Evolutionary conservation across 495 filamentous ascomycete genomes (phyloP), one percentile per base, ranked within the genome.

Genomic region (Parathielavia appendiculata): DNA sequence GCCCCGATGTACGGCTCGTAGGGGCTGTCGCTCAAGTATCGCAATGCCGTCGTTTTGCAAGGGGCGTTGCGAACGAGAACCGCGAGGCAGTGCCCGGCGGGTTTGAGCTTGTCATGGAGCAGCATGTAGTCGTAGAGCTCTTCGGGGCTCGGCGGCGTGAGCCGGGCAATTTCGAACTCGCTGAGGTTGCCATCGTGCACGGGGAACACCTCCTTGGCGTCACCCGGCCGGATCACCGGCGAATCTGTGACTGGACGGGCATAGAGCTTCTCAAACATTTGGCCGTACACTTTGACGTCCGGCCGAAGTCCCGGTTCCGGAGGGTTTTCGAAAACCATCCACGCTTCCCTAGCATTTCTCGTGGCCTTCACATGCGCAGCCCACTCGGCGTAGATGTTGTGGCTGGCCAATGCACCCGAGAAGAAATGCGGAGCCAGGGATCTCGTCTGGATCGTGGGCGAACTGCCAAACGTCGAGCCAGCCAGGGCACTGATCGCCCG

Each of bases 221-320:
- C 76, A 4, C 77, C 77, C 14, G 76, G 75, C 13, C 75, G 57
- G 4, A 68, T 48, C 19, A 32, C 56, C 4, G 65, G 59, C 13
- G 56, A 40, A 8, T 43, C 23, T 26, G 34, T 22, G 12, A 65
- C 54, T 2, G 58, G 56, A 1, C 22, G 54, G 10, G 71, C 68
- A 45, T 63, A 68, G 14, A 79, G 59, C 58, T 79, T 79, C 30
- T 66, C 54, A 30, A 79, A 78, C 74, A 79, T 77, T 43, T 73
- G 71, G 6, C 63, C 69, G 50, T 79, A 79, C 13, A 75, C 69
- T 20, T 64, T 58, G n/a, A 56, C 17, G 36, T 64, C 65, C 0
- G 74, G 74, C 19, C 54, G 45, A 17, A 71, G 44, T 0, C 54
- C 55, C 16, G 66, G 58, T 19, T 54, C 19, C 8, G 67, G 69